phyloP scores from a whole-genome alignment of 164 flowering plant species.

The Piper longum region DNA sequence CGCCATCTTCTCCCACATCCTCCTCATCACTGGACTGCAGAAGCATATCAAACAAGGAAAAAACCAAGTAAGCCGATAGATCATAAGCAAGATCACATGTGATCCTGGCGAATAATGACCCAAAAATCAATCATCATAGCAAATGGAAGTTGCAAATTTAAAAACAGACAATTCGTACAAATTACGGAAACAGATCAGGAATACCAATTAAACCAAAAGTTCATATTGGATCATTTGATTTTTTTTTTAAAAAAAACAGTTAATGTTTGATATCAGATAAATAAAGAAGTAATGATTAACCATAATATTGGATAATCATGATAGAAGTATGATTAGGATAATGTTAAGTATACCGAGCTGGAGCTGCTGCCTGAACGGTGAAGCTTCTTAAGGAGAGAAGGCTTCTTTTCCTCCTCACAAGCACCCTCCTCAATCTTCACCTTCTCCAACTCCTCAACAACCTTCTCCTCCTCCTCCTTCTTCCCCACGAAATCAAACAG shows the following conservation, averaged over 20 bases:
- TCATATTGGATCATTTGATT: too few relatives aligned
- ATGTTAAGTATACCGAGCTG: slow-evolving; percentile 52
- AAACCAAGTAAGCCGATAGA: not conserved
- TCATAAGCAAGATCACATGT: not conserved
- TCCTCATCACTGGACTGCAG: slow-evolving; percentile 62
- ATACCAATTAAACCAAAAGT: too few relatives aligned
- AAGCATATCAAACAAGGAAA: not conserved
- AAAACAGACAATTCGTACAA: not conserved
- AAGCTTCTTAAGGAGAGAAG: slow-evolving; percentile 39
- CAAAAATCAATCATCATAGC: not conserved
- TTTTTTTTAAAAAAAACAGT: not conserved
- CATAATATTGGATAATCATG: not conserved
- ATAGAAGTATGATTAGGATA: not conserved
- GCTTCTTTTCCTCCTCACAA: slow-evolving; percentile 15
- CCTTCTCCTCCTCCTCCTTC: slow-evolving; percentile 3
- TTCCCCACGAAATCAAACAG: slow-evolving; percentile 46
- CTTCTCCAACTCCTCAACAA: slow-evolving; percentile 16
- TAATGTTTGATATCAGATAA: not conserved
- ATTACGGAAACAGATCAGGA: not conserved
- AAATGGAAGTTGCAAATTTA: not conserved
- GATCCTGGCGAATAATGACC: not conserved
- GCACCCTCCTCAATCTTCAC: not conserved
- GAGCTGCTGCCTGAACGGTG: slow-evolving; percentile 51
- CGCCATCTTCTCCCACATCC: slow-evolving; percentile 30
- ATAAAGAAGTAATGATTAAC: not conserved